These are phyloP conservation scores for Sporothrix protearum DNA, from an alignment of 2,329 filamentous ascomycete genomes.

Conservation along the genomic window DNA sequence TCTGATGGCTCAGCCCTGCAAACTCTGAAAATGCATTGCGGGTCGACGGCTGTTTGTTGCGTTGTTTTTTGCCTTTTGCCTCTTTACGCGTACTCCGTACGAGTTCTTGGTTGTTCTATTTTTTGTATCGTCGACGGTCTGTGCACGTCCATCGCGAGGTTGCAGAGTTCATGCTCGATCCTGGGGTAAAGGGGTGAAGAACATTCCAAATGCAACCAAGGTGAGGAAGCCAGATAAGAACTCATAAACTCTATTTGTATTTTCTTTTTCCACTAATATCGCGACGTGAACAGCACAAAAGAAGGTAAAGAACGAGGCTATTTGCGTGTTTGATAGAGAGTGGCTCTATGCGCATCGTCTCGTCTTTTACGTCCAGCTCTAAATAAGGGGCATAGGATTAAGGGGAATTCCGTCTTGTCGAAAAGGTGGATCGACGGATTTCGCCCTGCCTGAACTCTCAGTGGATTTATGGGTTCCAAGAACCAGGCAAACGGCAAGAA, in stretches of 20 bases:
- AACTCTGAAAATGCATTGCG: neutral
- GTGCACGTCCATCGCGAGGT: constrained; percentile 14
- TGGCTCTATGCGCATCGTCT: neutral
- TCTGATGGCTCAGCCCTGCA: constrained; percentile 5
- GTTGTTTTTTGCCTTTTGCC: neutral
- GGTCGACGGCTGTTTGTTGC: neutral
- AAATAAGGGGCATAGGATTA: constrained; percentile 1
- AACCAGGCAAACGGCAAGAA: neutral
- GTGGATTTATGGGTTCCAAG: neutral
- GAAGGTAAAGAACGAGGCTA: neutral
- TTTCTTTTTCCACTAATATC: neutral
- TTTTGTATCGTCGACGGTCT: constrained; percentile 6
- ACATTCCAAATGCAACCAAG: neutral
- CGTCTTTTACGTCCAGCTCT: neutral
- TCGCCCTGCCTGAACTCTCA: constrained; percentile 4
- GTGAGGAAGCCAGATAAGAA: neutral
- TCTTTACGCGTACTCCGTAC: too few species aligned
- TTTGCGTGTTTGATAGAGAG: neutral
- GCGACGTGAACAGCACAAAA: neutral
- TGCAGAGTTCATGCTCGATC: constrained; percentile 16
- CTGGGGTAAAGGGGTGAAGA: neutral
- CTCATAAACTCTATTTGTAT: neutral
- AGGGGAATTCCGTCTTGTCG: neutral
- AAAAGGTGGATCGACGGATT: constrained; percentile 13
- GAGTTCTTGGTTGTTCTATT: neutral